Conservation (phyloP, 1,139 yeast genomes). For the Candida neerlandica region DNA sequence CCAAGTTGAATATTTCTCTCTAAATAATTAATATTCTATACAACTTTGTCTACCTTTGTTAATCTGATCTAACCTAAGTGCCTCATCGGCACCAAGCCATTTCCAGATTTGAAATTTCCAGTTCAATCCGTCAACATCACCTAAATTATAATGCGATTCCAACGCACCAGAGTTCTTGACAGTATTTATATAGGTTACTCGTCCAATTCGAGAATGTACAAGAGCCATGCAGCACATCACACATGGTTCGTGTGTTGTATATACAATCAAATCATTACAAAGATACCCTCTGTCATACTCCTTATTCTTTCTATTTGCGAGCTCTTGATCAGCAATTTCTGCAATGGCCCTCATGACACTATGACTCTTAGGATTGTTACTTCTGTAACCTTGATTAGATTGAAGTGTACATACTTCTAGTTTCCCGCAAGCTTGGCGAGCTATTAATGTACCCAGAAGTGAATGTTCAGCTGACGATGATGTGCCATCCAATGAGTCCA, state of each 20-base stretch:
- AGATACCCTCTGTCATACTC: slow-evolving; percentile 49
- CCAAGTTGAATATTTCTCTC: slow-evolving; percentile 3
- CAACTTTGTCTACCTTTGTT: slow-evolving; percentile 1
- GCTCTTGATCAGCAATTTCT: slow-evolving; percentile 55
- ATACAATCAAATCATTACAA: slow-evolving; percentile 75
- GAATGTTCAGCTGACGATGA: not conserved
- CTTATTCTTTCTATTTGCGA: slow-evolving; percentile 26
- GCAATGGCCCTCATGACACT: slow-evolving; percentile 74
- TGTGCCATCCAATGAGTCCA: slow-evolving; percentile 14
- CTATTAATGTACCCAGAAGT: slow-evolving; percentile 12
- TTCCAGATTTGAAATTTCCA: slow-evolving; percentile 82
- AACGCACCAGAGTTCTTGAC: slow-evolving; percentile 47
- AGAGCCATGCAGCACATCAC: slow-evolving; percentile 97
- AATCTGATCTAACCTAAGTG: slow-evolving; percentile 15
- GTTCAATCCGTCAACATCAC: slow-evolving; percentile 68
- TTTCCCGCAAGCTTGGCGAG: slow-evolving; percentile 2
- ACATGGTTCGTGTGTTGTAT: slow-evolving; percentile 95
- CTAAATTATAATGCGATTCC: slow-evolving; percentile 73
- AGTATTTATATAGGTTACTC: slow-evolving; percentile 60
- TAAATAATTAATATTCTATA: slow-evolving; percentile 7
- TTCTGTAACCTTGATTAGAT: slow-evolving; percentile 23
- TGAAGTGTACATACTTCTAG: slow-evolving; percentile 22
- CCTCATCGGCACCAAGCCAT: slow-evolving; percentile 47
- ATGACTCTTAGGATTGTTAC: slow-evolving; percentile 59
- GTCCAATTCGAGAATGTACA: slow-evolving; percentile 80